Conservation (phyloP, 2,329 filamentous ascomycete genomes). For the Penicillium psychrosexuale region DNA sequence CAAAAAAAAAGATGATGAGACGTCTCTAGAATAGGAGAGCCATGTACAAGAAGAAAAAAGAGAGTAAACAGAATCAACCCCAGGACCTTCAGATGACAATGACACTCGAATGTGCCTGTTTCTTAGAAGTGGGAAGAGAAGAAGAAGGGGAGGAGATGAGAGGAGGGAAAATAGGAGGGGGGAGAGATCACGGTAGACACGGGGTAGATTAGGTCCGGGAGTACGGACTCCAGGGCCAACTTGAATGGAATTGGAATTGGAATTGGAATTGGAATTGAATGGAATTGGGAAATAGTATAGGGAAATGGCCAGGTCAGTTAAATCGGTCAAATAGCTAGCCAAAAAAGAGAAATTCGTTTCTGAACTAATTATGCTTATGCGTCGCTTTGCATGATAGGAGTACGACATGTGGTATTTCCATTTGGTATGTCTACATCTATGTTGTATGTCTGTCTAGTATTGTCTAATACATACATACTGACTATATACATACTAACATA, state of each 20-base stretch:
- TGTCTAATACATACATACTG: neutral
- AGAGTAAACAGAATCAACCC: constrained; percentile 13
- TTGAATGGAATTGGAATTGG: neutral
- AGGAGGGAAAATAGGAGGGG: constrained; percentile 21
- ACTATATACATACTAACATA: neutral
- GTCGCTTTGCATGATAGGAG: constrained; percentile 1
- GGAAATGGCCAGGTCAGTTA: neutral
- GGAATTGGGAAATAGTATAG: neutral
- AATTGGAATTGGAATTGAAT: neutral
- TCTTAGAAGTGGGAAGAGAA: constrained; percentile 12
- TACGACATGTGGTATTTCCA: neutral
- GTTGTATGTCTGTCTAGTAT: too few relatives aligned
- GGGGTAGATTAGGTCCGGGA: constrained; percentile 25
- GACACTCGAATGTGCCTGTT: constrained; percentile 29
- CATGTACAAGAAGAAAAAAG: constrained; percentile 31
- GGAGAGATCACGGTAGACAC: constrained; percentile 13
- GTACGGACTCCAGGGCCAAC: neutral
- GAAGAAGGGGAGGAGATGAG: constrained; percentile 16
- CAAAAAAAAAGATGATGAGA: constrained; percentile 26
- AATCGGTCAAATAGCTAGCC: too few relatives aligned
- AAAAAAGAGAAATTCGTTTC: neutral
- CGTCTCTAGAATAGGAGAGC: constrained; percentile 29
- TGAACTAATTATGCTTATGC: constrained; percentile 6
- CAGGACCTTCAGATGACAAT: constrained; percentile 29
- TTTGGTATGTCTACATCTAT: too few relatives aligned